A percentile compares a stretch with the other conserved stretches of the same genome.
Evolutionary conservation across 768 basidiomycete genomes (phyloP).

Genomic region (Podaxis sp.): DNA sequence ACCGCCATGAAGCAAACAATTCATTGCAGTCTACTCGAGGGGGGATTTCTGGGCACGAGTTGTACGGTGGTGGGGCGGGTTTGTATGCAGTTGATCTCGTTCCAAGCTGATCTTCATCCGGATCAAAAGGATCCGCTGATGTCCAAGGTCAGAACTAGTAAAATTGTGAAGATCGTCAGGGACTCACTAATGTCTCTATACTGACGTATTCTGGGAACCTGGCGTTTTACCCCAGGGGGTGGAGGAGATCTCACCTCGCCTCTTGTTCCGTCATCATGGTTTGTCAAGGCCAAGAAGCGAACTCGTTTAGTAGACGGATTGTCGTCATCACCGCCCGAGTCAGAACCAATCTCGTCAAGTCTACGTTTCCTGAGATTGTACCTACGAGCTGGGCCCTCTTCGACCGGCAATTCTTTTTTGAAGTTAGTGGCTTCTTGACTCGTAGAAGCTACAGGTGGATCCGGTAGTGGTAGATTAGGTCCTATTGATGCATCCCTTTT

Average conservation of each 20-base stretch:
- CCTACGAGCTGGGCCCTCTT: neutral
- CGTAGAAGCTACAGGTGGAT: neutral
- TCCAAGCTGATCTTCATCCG: neutral
- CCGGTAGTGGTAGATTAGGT: neutral
- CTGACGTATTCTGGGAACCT: constrained; percentile 4
- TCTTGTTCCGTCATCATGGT: constrained; percentile 6
- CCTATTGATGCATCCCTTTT: neutral
- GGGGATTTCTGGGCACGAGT: neutral
- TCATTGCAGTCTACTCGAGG: neutral
- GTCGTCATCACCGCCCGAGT: neutral
- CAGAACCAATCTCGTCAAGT: neutral
- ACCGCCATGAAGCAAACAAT: neutral
- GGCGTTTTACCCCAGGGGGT: constrained; percentile 2
- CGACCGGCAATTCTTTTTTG: neutral
- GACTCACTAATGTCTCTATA: neutral
- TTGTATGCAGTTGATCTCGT: neutral
- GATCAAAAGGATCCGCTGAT: neutral
- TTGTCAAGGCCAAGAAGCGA: neutral
- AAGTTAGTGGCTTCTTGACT: neutral
- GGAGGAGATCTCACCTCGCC: neutral
- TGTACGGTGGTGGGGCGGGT: neutral
- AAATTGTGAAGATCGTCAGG: neutral
- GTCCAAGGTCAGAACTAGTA: neutral
- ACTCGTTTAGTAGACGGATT: neutral
- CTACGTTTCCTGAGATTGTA: constrained; percentile 7